Base-by-base conservation (phyloP, 768 basidiomycete genomes). In the Tephrocybe rancida region DNA sequence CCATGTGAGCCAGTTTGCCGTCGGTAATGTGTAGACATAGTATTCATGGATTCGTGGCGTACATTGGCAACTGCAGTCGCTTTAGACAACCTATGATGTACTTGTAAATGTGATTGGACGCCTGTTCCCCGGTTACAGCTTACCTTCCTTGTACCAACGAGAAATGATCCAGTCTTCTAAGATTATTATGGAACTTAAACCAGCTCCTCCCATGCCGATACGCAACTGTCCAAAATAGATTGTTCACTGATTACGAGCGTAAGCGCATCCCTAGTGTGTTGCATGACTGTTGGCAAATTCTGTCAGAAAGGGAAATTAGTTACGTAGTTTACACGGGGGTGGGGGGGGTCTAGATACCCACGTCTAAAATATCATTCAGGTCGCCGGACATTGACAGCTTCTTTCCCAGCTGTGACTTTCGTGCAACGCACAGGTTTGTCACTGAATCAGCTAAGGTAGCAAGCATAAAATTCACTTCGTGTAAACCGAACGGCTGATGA, bases 141-240 rank as follows among this genome's bases (percentile, higher is more conserved):
- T n/a, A n/a, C n/a, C n/a, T n/a, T n/a, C n/a, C n/a, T n/a, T n/a
- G n/a, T n/a, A n/a, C n/a, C n/a, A n/a, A n/a, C n/a, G n/a, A n/a
- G n/a, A n/a, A n/a, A n/a, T n/a, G n/a, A n/a, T n/a, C n/a, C n/a
- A n/a, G n/a, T n/a, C n/a, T n/a, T n/a, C n/a, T n/a, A n/a, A n/a
- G n/a, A n/a, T n/a, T n/a, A n/a, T 37, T 16, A 37, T 27, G n/a
- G 16, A 21, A 44, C 16, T 9, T 27, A 25, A 6, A 34, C 8
- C 14, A 55, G 21, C 26, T 64, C 71, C 16, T 55, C 67, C 85
- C 80, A 85, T 26, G 65, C 58, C 38, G 73, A 69, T 43, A 69
- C 65, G 57, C 84, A 84, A 53, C 77, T 76, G 50, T 84, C 76
- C 54, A 86, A 67, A 34, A 86, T 68, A 3, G 84, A 82, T 29